phyloP scores from a whole-genome alignment of 2,329 filamentous ascomycete genomes.

The Dothiorella sarmentorum region DNA sequence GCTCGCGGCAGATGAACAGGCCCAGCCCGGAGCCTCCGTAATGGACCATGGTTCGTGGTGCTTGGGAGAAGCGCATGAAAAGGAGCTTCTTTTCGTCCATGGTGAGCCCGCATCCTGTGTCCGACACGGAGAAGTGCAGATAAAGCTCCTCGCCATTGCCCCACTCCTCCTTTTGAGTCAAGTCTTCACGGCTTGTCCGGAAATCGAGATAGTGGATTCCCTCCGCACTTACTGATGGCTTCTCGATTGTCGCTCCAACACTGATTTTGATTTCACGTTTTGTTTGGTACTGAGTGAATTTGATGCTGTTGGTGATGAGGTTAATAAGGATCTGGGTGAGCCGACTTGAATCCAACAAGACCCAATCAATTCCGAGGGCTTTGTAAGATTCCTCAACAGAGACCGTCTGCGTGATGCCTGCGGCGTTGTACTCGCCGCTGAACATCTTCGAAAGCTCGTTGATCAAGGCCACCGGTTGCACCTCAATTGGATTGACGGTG shows the following conservation, averaged over 20 bases:
- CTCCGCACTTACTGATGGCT: constrained; percentile 2
- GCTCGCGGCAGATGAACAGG: constrained; percentile 66
- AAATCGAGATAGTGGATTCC: constrained; percentile 16
- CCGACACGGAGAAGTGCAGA: constrained; percentile 30
- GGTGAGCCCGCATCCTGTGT: constrained; percentile 33
- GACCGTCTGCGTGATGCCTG: constrained; percentile 19
- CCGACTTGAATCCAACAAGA: constrained; percentile 21
- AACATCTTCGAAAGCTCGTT: constrained; percentile 26
- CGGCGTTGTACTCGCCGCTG: constrained; percentile 24
- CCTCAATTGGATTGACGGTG: constrained; percentile 23
- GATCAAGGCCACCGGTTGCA: constrained; percentile 22
- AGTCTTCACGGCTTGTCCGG: constrained; percentile 9
- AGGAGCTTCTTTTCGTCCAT: constrained; percentile 30
- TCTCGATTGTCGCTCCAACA: constrained; percentile 26
- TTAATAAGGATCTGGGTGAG: constrained; percentile 29
- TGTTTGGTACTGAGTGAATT: constrained; percentile 27
- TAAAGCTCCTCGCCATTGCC: constrained; percentile 28
- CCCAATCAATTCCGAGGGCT: constrained; percentile 20
- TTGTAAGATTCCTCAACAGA: constrained; percentile 20
- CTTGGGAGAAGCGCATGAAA: constrained; percentile 26
- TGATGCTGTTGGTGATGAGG: constrained; percentile 32
- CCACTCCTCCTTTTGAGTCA: constrained; percentile 26
- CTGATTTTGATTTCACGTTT: constrained; percentile 33
- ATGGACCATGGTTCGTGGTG: constrained; percentile 64
- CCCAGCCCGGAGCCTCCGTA: constrained; percentile 72